Conservation (phyloP, 1,139 yeast species). For the Candida pseudoviswanathii region DNA sequence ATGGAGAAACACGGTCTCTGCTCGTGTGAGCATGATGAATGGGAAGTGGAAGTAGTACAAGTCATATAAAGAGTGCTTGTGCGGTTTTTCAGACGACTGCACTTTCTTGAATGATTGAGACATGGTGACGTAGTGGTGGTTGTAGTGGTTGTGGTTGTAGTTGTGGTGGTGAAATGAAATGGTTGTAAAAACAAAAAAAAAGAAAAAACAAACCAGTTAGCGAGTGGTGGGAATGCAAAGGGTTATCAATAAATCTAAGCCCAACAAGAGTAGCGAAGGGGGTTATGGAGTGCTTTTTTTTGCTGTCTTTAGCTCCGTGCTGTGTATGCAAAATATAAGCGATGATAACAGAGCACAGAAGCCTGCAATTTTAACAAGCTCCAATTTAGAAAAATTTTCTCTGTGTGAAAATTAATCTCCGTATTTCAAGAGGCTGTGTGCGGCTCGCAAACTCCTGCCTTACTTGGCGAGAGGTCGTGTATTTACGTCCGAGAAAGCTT, state of each 20-base stretch:
- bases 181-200: not conserved
- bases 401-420: not conserved
- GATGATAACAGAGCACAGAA: not conserved
- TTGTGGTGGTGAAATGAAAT: not conserved
- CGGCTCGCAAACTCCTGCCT: not conserved
- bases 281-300: not conserved
- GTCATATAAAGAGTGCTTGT: conserved; percentile 20
- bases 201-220: not conserved
- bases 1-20: conserved; percentile 37
- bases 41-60: conserved; percentile 43
- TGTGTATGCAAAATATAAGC: not conserved
- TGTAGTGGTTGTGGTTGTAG: not conserved
- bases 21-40: conserved; percentile 39
- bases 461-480: not conserved
- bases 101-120: not conserved
- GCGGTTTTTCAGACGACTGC: not conserved
- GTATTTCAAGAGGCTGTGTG: not conserved
- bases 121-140: not conserved
- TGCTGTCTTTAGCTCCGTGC: not conserved
- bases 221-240: not conserved
- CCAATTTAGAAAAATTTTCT: not conserved
- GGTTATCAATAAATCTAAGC: not conserved
- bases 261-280: not conserved
- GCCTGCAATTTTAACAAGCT: too few relatives aligned
- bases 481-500: not conserved